Base-by-base conservation (phyloP, 208 protist species). In the Crithidia sp. region DNA sequence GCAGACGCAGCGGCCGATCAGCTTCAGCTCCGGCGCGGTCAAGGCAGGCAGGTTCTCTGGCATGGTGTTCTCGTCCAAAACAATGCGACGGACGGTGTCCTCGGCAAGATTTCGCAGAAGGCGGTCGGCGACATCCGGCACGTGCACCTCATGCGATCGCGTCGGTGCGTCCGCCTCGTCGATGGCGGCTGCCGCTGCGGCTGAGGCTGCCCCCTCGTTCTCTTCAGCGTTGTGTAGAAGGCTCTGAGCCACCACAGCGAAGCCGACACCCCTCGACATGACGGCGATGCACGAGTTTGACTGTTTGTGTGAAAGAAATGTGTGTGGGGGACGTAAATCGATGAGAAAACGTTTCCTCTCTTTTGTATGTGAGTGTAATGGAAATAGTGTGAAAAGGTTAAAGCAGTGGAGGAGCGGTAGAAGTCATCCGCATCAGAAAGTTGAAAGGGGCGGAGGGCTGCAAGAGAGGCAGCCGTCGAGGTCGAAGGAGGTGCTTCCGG, bases 1-100 rank as follows among this genome's bases (percentile, higher is more conserved):
- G 10, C 69, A 84, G 44, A 92, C 85, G 59, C 77, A 83, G 16
- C 86, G 85, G 5, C 90, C 90, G 43, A 95, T 93, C 45, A 89
- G 76, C 49, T 85, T 81, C 41, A 95, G 76, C 70, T 93, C 87
- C 14, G 83, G 79, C 13, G 80, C 60, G 2, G 40, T 37, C 13
- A 95, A 43, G 10, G 57, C 3, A 2, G 90, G 90, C 56, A 95
- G 40, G 56, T 94, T 84, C 60, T 82, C 77, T 36, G 89, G 86
- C 0, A 81, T 74, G 13, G 60, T 70, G 57, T 91, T 63, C 0
- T 69, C 58, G 57, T 83, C 81, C n/a, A 92, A 41, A 19, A 54
- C 14, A 10, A 65, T 17, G 19, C 45, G 44, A 17, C 60, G 37
- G 5, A 44, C 43, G 12, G 17, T 39, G 2, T 68, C 28, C 36